Percentiles rank a stretch among this genome's conserved stretches.
Conservation (phyloP, 2,329 filamentous ascomycete genomes). For the Alternaria tenuissima region DNA sequence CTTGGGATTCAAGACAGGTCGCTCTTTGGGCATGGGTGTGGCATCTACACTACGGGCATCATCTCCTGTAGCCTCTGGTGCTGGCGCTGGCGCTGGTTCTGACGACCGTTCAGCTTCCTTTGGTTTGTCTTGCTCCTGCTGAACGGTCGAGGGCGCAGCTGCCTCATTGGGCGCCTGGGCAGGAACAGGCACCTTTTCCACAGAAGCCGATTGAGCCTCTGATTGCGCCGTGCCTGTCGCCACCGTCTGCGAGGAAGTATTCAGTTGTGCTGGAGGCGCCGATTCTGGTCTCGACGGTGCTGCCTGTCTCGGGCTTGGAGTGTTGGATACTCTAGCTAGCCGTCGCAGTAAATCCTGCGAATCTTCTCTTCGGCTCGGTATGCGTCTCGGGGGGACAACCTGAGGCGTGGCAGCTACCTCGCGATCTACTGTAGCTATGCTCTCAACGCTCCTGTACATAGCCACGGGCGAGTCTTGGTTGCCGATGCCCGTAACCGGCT, state of each 20-base stretch:
- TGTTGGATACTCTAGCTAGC: conserved; percentile 57
- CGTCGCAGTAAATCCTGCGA: conserved; percentile 57
- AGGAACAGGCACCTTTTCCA: conserved; percentile 9
- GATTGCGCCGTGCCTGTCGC: conserved; percentile 4
- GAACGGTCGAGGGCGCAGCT: conserved; percentile 1
- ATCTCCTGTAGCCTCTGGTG: conserved; percentile 4
- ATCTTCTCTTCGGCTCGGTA: conserved; percentile 50
- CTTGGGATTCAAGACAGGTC: conserved; percentile 40
- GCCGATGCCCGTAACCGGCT: conserved; percentile 33
- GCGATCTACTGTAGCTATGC: conserved; percentile 40
- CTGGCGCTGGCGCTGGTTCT: neutral
- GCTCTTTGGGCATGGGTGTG: conserved; percentile 41
- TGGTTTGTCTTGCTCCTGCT: conserved; percentile 16
- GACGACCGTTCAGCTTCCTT: conserved; percentile 5
- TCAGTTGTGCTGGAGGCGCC: conserved; percentile 25
- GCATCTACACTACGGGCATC: conserved; percentile 27
- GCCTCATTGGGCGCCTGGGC: conserved; percentile 4
- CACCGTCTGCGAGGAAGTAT: conserved; percentile 25
- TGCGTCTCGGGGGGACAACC: conserved; percentile 35
- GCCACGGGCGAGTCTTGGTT: conserved; percentile 44
- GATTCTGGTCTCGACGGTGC: conserved; percentile 31
- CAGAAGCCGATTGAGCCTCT: neutral
- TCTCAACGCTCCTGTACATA: conserved; percentile 47
- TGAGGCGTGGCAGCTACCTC: conserved; percentile 34
- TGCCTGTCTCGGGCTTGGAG: conserved; percentile 53